These are phyloP conservation scores for Tuber brumale DNA, from an alignment of 495 filamentous ascomycete genomes.

Conservation along the genomic window DNA sequence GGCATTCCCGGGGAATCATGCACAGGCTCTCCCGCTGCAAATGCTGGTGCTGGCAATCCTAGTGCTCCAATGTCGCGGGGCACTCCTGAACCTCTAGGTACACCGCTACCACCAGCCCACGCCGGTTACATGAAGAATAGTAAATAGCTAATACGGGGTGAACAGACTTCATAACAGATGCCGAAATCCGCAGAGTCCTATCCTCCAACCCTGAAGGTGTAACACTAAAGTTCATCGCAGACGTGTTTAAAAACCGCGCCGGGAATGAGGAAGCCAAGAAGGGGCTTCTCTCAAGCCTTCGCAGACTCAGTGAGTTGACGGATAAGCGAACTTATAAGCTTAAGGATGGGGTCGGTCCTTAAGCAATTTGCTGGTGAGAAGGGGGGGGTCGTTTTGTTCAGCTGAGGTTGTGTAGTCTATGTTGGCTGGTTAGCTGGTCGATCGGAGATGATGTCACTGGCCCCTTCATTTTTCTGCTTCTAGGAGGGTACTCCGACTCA, in stretches of 20 bases:
- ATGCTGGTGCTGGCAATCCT: slow-evolving; percentile 47
- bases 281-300: slow-evolving; percentile 28
- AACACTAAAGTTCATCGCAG: slow-evolving; percentile 46
- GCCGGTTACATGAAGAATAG: not conserved
- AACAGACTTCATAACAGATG: slow-evolving; percentile 52
- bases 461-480: not conserved
- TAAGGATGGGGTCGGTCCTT: slow-evolving; percentile 25
- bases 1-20: slow-evolving; percentile 47
- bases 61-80: slow-evolving; percentile 43
- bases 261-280: slow-evolving; percentile 34
- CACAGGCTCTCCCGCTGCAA: not conserved
- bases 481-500: not conserved
- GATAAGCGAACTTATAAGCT: slow-evolving; percentile 29
- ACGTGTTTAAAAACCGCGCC: slow-evolving; percentile 30
- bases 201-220: slow-evolving; percentile 58
- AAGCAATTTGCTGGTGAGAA: not conserved
- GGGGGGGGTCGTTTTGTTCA: not conserved
- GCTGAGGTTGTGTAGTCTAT: not conserved
- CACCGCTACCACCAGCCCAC: not conserved
- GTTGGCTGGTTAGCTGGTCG: not conserved
- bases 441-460: not conserved
- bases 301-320: slow-evolving; percentile 27
- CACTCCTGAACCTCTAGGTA: slow-evolving; percentile 46
- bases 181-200: slow-evolving; percentile 65
- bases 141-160: not conserved